phyloP scores from a whole-genome alignment of 2,329 filamentous ascomycete genomes.

The Orbilia brochopaga region DNA sequence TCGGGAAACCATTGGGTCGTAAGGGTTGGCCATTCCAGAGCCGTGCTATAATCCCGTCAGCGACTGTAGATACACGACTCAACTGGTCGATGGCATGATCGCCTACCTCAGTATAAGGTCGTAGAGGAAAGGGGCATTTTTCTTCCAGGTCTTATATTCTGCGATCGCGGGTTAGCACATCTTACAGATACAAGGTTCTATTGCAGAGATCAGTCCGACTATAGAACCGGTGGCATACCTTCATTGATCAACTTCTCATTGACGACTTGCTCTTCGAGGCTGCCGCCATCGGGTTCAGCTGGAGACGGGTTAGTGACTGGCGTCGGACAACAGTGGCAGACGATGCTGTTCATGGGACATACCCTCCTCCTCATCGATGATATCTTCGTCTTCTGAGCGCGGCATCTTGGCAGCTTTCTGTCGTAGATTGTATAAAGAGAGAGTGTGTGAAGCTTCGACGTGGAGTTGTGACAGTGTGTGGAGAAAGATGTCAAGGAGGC shows the following conservation, averaged over 20 bases:
- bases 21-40: constrained; percentile 94
- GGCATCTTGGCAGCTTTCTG: constrained; percentile 25
- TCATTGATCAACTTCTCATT: constrained; percentile 83
- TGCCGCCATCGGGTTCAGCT: constrained; percentile 31
- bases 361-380: constrained; percentile 43
- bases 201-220: too few species aligned
- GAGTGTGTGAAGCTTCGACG: not conserved
- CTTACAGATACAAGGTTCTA: not conserved
- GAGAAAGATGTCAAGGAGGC: constrained; percentile 49
- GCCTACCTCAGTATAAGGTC: constrained; percentile 86
- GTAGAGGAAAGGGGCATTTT: constrained; percentile 97
- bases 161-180: not conserved
- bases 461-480: constrained; percentile 55
- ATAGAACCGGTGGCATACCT: constrained; percentile 62
- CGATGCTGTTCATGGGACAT: not conserved
- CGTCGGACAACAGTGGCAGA: constrained; percentile 20
- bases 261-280: constrained; percentile 61
- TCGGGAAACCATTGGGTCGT: constrained; percentile 99
- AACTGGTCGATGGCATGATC: not conserved
- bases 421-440: not conserved
- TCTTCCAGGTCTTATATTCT: constrained; percentile 99
- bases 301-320: constrained; percentile 15
- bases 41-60: constrained; percentile 67
- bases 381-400: constrained; percentile 43
- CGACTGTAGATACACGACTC: not conserved